Evolutionary conservation across 1,284 basidiomycete species (phyloP).

Genomic region (Porogramme epimiltina): DNA sequence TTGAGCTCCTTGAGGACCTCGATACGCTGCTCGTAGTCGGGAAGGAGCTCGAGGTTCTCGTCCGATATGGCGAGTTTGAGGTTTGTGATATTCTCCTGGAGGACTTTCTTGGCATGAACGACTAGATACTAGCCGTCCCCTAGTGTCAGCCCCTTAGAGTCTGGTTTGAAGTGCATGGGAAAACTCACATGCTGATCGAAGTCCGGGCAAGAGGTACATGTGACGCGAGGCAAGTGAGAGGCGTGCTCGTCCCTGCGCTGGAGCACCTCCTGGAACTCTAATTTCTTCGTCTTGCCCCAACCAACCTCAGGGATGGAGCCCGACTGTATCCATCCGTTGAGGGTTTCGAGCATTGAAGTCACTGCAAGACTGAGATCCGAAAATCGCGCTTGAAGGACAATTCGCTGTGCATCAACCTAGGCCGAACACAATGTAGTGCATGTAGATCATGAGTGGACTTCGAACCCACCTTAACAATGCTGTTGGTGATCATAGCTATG

Average conservation of each 20-base stretch:
- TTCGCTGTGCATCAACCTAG: too few species aligned
- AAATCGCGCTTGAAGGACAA: too few species aligned
- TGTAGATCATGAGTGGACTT: too few species aligned
- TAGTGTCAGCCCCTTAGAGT: neutral
- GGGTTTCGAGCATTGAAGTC: slow-evolving; percentile 26
- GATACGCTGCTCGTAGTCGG: slow-evolving; percentile 95
- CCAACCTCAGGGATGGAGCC: slow-evolving; percentile 73
- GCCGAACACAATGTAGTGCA: too few species aligned
- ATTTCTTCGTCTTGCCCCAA: slow-evolving; percentile 80
- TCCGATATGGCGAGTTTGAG: slow-evolving; percentile 88
- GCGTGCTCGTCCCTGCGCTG: slow-evolving; percentile 58
- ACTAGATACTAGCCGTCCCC: slow-evolving; percentile 9
- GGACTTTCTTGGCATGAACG: slow-evolving; percentile 74
- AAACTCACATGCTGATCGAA: slow-evolving; percentile 70
- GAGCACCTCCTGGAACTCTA: slow-evolving; percentile 92
- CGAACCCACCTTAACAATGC: slow-evolving; percentile 64
- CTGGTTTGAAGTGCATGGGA: neutral
- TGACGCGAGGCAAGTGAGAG: slow-evolving; percentile 43
- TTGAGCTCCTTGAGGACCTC: slow-evolving; percentile 89
- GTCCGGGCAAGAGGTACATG: slow-evolving; percentile 60
- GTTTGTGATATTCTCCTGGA: slow-evolving; percentile 73
- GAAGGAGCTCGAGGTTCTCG: slow-evolving; percentile 95
- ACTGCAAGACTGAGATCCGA: too few species aligned
- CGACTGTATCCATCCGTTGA: slow-evolving; percentile 56
- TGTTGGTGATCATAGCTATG: slow-evolving; percentile 76